A percentile compares a stretch with the other conserved stretches of the same genome.
phyloP scores from a whole-genome alignment of 805 yeast species.

The Wickerhamiella vanderwaltii region DNA sequence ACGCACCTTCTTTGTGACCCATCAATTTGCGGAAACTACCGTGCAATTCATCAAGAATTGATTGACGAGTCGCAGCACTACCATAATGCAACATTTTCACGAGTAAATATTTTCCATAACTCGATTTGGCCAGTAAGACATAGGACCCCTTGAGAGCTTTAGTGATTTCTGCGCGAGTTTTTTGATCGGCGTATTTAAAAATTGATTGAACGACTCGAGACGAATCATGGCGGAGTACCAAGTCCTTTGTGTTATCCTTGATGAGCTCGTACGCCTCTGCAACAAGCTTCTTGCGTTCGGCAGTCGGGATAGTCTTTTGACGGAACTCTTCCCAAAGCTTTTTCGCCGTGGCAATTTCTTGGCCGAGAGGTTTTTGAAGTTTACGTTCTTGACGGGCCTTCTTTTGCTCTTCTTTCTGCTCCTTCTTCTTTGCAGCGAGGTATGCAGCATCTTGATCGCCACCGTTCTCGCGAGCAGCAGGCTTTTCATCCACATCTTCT shows the following conservation, averaged over 20 bases:
- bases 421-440: constrained; percentile 50
- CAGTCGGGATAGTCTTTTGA: constrained; percentile 66
- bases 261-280: constrained; percentile 77
- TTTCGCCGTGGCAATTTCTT: constrained; percentile 73
- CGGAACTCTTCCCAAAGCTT: constrained; percentile 83
- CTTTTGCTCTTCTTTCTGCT: constrained; percentile 42
- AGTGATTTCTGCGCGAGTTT: constrained; percentile 61
- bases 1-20: constrained; percentile 97
- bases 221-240: constrained; percentile 91
- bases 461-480: constrained; percentile 16
- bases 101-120: constrained; percentile 85
- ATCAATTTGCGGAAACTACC: constrained; percentile 83
- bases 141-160: constrained; percentile 58
- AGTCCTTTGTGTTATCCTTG: constrained; percentile 63
- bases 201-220: constrained; percentile 92
- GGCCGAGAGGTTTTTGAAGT: constrained; percentile 75
- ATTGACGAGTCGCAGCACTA: constrained; percentile 60
- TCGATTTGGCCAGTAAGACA: constrained; percentile 75
- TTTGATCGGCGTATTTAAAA: constrained; percentile 71
- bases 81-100: constrained; percentile 90
- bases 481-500: constrained; percentile 13
- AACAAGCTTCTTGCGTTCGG: constrained; percentile 61
- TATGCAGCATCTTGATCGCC: constrained; percentile 12
- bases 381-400: constrained; percentile 70
- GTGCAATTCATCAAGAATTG: constrained; percentile 71